Evolutionary conservation across 768 basidiomycete genomes (phyloP).

Genomic region (Aureoboletus auriporus): DNA sequence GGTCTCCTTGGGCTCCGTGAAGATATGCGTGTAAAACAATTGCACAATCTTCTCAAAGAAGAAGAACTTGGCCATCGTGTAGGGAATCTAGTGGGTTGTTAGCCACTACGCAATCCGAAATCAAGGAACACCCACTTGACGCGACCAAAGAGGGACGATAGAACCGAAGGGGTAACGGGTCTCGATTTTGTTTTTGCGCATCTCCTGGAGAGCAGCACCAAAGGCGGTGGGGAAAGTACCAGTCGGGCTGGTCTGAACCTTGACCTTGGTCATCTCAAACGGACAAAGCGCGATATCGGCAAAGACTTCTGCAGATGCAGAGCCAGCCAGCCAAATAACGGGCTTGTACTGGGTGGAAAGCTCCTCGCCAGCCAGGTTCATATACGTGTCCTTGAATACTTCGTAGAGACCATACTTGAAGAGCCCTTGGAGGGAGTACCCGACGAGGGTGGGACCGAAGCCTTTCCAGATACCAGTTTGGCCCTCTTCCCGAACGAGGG

Average conservation of each 20-base stretch:
- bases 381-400: conserved; percentile 91
- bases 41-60: conserved; percentile 89
- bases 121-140: conserved; percentile 32
- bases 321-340: conserved; percentile 89
- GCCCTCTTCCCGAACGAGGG: conserved; percentile 78
- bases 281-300: conserved; percentile 96
- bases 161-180: conserved; percentile 87
- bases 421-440: conserved; percentile 94
- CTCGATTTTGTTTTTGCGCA: conserved; percentile 61
- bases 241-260: conserved; percentile 73
- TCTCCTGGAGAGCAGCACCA: conserved; percentile 63
- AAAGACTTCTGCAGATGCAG: conserved; percentile 93
- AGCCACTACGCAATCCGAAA: not conserved
- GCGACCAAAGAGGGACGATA: conserved; percentile 82
- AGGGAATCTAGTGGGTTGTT: conserved; percentile 43
- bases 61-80: conserved; percentile 99
- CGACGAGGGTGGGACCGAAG: conserved; percentile 87
- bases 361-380: conserved; percentile 87
- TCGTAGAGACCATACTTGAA: conserved; percentile 99
- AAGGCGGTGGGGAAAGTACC: conserved; percentile 80
- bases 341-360: conserved; percentile 77
- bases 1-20: conserved; percentile 71
- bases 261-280: conserved; percentile 90
- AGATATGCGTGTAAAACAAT: conserved; percentile 85
- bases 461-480: conserved; percentile 90